These are phyloP conservation scores for Cicer pinnatifidum DNA, from an alignment of 306 rosid species.

Conservation along the genomic window DNA sequence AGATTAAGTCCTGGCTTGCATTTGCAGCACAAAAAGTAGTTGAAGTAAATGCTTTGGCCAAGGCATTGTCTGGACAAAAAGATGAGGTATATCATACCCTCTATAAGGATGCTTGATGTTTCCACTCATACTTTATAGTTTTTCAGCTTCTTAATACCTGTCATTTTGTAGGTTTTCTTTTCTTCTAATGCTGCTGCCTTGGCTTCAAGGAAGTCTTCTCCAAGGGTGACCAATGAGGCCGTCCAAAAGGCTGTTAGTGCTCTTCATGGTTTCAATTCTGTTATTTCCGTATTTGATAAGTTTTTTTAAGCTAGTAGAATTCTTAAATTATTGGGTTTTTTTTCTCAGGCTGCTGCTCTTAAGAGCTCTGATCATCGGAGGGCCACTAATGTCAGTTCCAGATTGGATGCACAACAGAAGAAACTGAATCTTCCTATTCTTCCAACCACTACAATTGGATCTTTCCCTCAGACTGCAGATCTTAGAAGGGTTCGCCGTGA, in stretches of 20 bases:
- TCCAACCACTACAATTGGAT: conserved; percentile 87
- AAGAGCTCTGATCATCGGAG: conserved; percentile 76
- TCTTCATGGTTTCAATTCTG: conserved; percentile 22
- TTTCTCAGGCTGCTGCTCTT: conserved; percentile 72
- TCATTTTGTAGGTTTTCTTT: conserved; percentile 66
- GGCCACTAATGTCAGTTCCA: conserved; percentile 68
- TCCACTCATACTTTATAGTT: background rate
- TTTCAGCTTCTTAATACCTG: conserved; percentile 33
- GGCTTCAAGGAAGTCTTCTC: conserved; percentile 81
- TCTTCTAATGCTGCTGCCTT: conserved; percentile 70
- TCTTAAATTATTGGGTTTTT: conserved; percentile 42
- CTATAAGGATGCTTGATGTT: background rate
- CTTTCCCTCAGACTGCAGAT: conserved; percentile 85
- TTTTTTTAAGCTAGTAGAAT: background rate
- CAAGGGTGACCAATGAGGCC: conserved; percentile 78
- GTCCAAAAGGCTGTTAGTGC: conserved; percentile 80
- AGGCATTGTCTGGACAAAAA: conserved; percentile 70
- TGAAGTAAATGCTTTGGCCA: conserved; percentile 86
- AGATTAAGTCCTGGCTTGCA: conserved; percentile 88
- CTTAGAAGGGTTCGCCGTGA: conserved; percentile 84
- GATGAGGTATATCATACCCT: conserved; percentile 55
- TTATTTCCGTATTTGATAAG: background rate
- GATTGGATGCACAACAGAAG: conserved; percentile 80
- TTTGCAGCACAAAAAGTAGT: conserved; percentile 86
- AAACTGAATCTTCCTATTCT: conserved; percentile 79